These are phyloP conservation scores for Penicillium angulare DNA, from an alignment of 495 filamentous ascomycete genomes.

Conservation along the genomic window DNA sequence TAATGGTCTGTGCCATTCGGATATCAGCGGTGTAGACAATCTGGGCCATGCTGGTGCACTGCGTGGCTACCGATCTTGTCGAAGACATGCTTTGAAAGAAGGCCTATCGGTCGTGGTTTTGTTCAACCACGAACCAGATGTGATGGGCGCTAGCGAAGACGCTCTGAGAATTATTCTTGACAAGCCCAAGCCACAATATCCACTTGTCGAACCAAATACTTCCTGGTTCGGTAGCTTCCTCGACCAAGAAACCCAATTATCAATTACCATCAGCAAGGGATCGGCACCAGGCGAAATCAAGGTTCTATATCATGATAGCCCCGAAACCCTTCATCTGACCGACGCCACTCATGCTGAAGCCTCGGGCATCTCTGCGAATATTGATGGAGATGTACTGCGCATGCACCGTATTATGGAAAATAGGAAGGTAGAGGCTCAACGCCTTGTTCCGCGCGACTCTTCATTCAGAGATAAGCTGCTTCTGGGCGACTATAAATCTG, in stretches of 20 bases:
- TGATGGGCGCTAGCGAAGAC: constrained; percentile 9
- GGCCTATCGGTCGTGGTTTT: constrained; percentile 29
- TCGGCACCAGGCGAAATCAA: constrained; percentile 12
- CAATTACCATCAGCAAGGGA: constrained; percentile 17
- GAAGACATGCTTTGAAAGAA: constrained; percentile 24
- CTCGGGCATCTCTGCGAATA: constrained; percentile 7
- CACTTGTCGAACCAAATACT: not conserved
- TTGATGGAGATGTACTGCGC: constrained; percentile 17
- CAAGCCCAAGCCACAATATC: constrained; percentile 3
- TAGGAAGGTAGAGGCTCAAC: constrained; percentile 19
- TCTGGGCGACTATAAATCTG: constrained; percentile 25
- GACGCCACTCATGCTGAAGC: constrained; percentile 10
- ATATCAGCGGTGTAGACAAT: constrained; percentile 13
- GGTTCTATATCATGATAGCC: constrained; percentile 15
- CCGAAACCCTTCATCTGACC: constrained; percentile 9
- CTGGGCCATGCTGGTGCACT: constrained; percentile 33
- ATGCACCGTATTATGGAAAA: constrained; percentile 28
- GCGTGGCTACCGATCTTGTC: constrained; percentile 31
- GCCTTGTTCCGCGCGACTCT: constrained; percentile 12
- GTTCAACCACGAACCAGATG: constrained; percentile 29
- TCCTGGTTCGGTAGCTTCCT: constrained; percentile 28
- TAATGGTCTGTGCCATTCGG: constrained; percentile 21
- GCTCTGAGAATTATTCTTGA: constrained; percentile 16
- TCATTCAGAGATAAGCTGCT: constrained; percentile 5
- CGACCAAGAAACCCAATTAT: constrained; percentile 26